phyloP scores from a whole-genome alignment of 2,329 filamentous ascomycete genomes.

The Amesomyces nigricolor region DNA sequence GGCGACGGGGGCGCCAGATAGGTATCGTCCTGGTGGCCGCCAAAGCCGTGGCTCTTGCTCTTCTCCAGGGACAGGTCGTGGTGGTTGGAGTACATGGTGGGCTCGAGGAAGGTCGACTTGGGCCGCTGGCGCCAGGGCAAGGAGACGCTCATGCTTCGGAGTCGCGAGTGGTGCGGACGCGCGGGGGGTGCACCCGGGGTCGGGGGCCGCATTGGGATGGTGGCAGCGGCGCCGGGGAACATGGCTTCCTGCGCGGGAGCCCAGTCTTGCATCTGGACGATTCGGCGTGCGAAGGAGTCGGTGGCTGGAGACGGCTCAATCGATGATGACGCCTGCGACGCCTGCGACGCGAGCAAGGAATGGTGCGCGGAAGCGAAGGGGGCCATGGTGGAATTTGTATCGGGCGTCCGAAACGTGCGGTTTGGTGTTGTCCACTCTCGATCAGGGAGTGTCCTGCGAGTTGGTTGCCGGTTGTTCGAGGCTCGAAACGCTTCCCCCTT shows the following conservation, averaged over 20 bases:
- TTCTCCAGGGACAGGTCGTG: conserved; percentile 28
- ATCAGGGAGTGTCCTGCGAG: not conserved
- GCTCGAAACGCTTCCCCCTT: conserved; percentile 1
- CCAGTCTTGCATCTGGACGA: conserved; percentile 24
- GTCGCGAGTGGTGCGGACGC: conserved; percentile 34
- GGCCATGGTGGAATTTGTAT: conserved; percentile 5
- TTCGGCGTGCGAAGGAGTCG: conserved; percentile 13
- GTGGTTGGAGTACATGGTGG: conserved; percentile 28
- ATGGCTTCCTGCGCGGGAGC: conserved; percentile 37
- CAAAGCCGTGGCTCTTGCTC: conserved; percentile 26
- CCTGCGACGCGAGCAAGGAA: not conserved
- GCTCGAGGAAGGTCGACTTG: conserved; percentile 38
- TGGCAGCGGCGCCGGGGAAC: conserved; percentile 31
- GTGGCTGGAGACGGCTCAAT: not conserved
- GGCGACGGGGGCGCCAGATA: conserved; percentile 6
- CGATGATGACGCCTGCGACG: not conserved
- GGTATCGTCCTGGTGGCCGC: not conserved
- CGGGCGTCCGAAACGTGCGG: not conserved
- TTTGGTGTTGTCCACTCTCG: conserved; percentile 2
- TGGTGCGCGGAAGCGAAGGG: not conserved
- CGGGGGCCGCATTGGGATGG: conserved; percentile 18
- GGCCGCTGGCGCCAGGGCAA: conserved; percentile 44
- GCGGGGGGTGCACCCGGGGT: conserved; percentile 17
- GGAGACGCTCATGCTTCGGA: conserved; percentile 47
- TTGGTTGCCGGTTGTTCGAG: not conserved